Evolutionary conservation across 2,329 filamentous ascomycete species (phyloP).

Genomic region (Aspergillus unguis): DNA sequence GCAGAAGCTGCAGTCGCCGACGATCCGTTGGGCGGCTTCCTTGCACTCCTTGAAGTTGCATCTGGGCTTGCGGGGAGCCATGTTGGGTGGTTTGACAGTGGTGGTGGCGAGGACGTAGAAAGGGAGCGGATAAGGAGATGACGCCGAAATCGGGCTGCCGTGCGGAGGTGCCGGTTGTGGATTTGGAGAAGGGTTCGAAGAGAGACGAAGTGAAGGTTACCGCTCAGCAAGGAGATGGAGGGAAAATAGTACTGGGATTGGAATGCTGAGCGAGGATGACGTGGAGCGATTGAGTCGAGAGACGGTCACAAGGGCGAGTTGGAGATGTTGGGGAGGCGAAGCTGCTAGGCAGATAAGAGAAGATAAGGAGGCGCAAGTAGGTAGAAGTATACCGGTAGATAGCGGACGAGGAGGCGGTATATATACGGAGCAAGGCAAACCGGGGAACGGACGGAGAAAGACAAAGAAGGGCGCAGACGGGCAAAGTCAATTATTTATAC

Average conservation of each 20-base stretch:
- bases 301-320: constrained; percentile 4
- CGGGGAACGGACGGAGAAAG: constrained; percentile 8
- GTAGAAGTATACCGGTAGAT: constrained; percentile 4
- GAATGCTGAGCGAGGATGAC: constrained; percentile 1
- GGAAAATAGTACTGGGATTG: not conserved
- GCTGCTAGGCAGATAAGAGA: constrained; percentile 3
- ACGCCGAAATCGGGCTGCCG: constrained; percentile 13
- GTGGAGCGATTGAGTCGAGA: constrained; percentile 3
- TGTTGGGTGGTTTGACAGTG: constrained; percentile 19
- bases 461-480: constrained; percentile 9
- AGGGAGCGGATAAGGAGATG: constrained; percentile 11
- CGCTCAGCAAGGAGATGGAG: not conserved
- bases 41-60: constrained; percentile 90
- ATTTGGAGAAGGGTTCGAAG: not conserved
- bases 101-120: constrained; percentile 9
- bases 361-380: constrained; percentile 14
- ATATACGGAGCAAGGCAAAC: constrained; percentile 2
- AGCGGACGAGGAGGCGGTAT: constrained; percentile 1
- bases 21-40: constrained; percentile 82
- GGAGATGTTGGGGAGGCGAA: constrained; percentile 1
- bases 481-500: constrained; percentile 24
- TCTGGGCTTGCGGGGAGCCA: constrained; percentile 58
- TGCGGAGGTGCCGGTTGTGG: constrained; percentile 6
- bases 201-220: not conserved
- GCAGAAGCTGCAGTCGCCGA: constrained; percentile 96